Base-by-base conservation (phyloP, 2,329 filamentous ascomycete species). In the Epichloe hybrida region DNA sequence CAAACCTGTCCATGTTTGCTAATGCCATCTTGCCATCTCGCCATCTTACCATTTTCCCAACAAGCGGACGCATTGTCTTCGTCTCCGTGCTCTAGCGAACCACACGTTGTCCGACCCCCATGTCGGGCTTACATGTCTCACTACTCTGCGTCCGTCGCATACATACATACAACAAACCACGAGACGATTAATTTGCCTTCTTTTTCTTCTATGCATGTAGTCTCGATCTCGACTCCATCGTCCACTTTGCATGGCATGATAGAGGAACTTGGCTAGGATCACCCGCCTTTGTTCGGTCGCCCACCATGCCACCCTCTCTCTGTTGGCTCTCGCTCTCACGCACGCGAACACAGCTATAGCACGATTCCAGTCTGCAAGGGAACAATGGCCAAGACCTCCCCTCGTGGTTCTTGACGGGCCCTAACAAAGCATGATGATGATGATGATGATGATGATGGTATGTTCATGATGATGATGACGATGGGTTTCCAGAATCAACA, bases 141-240 rank as follows among this genome's bases (percentile, higher is more conserved):
- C 51, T 53, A 50, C 39, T 48, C 51, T 53, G 51, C 51, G 51
- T 53, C 51, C 51, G 51, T 53, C 51, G 51, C 51, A 51, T 50
- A 50, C 31, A 15, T 50, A 50, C 20, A 21, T 21, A 21, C 20
- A 21, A 21, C 31, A 20, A 27, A 48, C 35, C 46, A 48, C 46
- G 46, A 46, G 49, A 44, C 43, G 31, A 39, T 40, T 17, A 38
- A 42, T 37, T 53, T 40, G 13, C 34, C 40, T 20, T 51, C 31
- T 37, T 46, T 17, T 21, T 48, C 23, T 27, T 34, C 11, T 2
- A 8, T 15, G 11, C 4, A 6, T 13, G 11, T 23, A 31, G 43
- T 36, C 36, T 48, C 23, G 31, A 11, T 31, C 34, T 45, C 34
- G 13, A 40, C 35, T 27, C 23, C 35, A 27, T 27, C 27, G 37